phyloP scores from a whole-genome alignment of 306 rosid genomes.

The Prunus salicina region DNA sequence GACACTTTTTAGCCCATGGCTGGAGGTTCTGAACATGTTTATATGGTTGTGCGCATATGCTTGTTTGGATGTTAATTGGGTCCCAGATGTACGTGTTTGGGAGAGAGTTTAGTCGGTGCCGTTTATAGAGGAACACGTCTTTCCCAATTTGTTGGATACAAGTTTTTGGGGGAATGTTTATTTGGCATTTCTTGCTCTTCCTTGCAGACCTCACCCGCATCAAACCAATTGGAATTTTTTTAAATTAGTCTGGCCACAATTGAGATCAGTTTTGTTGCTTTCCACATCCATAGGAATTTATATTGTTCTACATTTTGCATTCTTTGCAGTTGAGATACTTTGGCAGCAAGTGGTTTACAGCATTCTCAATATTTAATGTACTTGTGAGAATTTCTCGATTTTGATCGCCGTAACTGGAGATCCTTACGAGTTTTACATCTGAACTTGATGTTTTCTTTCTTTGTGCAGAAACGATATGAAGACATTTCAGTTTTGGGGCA shows the following conservation, averaged over 20 bases:
- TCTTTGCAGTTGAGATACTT: background rate
- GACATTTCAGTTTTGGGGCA: slow-evolving; percentile 61
- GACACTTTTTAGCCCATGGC: background rate
- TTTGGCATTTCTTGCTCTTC: background rate
- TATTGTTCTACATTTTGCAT: background rate
- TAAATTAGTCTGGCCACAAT: background rate
- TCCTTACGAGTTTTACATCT: background rate
- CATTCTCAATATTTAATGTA: background rate
- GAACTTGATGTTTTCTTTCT: background rate
- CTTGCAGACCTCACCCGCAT: background rate
- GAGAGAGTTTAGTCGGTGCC: background rate
- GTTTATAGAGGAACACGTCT: background rate
- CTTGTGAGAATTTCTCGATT: background rate
- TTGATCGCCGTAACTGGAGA: slow-evolving; percentile 1
- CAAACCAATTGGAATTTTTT: background rate
- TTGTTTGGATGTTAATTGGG: background rate
- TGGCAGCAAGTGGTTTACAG: background rate
- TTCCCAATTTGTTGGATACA: background rate
- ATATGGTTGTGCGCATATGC: background rate
- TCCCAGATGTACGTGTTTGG: background rate
- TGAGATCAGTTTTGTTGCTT: background rate
- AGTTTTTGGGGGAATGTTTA: background rate
- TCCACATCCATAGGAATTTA: background rate
- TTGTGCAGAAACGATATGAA: slow-evolving; percentile 57
- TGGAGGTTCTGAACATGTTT: background rate